Percentiles rank a stretch among this genome's conserved stretches.
Conservation (phyloP, 2,329 filamentous ascomycete species). For the Huntiella abstrusa region DNA sequence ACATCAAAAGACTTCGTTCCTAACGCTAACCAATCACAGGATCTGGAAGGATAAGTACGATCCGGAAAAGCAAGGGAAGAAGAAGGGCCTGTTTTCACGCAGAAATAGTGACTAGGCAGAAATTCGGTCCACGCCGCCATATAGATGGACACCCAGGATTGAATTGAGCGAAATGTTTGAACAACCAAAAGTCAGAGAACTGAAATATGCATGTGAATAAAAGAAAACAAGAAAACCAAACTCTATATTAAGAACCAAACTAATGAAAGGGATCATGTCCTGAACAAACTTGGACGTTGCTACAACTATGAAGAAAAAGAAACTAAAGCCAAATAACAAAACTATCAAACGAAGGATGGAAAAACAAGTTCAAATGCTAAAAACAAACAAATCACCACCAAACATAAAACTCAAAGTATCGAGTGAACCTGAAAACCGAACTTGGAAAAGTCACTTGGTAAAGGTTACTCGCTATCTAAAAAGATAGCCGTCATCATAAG, state of each 20-base stretch:
- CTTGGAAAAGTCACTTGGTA: no score
- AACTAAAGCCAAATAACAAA: no score
- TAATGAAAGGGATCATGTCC: no score
- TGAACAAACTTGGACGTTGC: no score
- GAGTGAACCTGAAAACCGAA: background rate
- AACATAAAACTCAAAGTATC: background rate
- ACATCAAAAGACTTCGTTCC: background rate
- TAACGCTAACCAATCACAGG: slow-evolving; percentile 28
- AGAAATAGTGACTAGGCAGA: background rate
- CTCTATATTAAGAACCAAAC: no score
- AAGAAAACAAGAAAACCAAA: no score
- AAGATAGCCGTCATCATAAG: no score
- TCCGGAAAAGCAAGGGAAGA: slow-evolving; percentile 23
- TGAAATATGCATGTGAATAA: slow-evolving; percentile 12
- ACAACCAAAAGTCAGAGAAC: slow-evolving; percentile 12
- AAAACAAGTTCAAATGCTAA: background rate
- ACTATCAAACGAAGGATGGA: slow-evolving; percentile 1
- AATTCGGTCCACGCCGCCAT: background rate
- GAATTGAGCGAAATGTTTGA: background rate
- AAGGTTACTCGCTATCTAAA: no score
- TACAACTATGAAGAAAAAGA: no score
- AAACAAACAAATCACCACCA: background rate
- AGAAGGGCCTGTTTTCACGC: slow-evolving; percentile 18
- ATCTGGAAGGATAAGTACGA: slow-evolving; percentile 98
- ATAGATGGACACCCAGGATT: background rate